A percentile compares a stretch with the other conserved stretches of the same genome.
These are phyloP conservation scores for Monilinia vaccinii-corymbosi DNA, from an alignment of 2,329 filamentous ascomycete species.

Conservation along the genomic window DNA sequence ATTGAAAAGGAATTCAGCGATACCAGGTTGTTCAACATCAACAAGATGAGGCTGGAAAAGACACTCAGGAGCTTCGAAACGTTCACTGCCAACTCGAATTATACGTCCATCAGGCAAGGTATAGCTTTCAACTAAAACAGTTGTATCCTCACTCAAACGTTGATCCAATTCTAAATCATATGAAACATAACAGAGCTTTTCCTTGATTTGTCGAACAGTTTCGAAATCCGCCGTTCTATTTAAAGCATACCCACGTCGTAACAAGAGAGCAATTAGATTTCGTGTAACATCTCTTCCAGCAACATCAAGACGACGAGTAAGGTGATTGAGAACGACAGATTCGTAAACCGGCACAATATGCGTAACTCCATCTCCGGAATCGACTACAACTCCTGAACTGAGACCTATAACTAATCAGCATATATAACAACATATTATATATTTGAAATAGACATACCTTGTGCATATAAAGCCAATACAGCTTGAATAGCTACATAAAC, in stretches of 20 bases:
- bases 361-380: constrained; percentile 95
- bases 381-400: constrained; percentile 92
- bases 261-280: constrained; percentile 89
- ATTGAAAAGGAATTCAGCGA: constrained; percentile 97
- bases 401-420: constrained; percentile 47
- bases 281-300: constrained; percentile 96
- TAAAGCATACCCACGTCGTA: constrained; percentile 88
- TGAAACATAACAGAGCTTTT: constrained; percentile 98
- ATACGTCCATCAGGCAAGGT: constrained; percentile 93
- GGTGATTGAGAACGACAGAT: constrained; percentile 93
- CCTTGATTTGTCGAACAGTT: constrained; percentile 97
- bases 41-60: constrained; percentile 97
- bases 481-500: constrained; percentile 98
- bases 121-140: constrained; percentile 93
- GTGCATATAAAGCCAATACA: constrained; percentile 89
- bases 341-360: constrained; percentile 99
- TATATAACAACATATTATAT: not conserved
- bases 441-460: constrained; percentile 49
- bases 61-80: constrained; percentile 96
- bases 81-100: constrained; percentile 90
- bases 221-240: constrained; percentile 99
- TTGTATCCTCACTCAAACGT: constrained; percentile 92
- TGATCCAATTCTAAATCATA: constrained; percentile 97
- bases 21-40: constrained; percentile 92
- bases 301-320: constrained; percentile 88